Conservation (phyloP, 2,329 filamentous ascomycete species). For the Fusarium robinianum region DNA sequence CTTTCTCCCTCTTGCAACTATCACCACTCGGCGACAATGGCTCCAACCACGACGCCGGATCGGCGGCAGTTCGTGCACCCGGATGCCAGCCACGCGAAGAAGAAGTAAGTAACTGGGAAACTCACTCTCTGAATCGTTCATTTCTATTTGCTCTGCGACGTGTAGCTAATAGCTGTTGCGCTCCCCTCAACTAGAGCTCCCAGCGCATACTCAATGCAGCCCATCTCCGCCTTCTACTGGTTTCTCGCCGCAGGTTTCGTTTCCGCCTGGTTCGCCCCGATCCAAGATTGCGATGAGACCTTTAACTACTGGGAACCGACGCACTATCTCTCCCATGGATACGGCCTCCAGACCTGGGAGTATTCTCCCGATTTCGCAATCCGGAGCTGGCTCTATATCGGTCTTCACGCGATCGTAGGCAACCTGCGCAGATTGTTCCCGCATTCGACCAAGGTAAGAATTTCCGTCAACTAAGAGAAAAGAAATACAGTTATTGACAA, state of each 20-base stretch:
- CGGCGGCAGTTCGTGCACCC: constrained; percentile 53
- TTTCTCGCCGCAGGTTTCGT: constrained; percentile 75
- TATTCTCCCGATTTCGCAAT: constrained; percentile 96
- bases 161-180: no score
- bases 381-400: constrained; percentile 90
- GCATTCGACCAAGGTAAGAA: constrained; percentile 59
- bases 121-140: neutral
- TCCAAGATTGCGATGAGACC: constrained; percentile 97
- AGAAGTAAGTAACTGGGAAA: constrained; percentile 55
- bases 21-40: constrained; percentile 43
- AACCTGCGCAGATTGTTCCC: constrained; percentile 68
- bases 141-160: neutral
- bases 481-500: constrained; percentile 5
- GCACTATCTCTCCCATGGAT: constrained; percentile 90
- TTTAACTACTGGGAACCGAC: constrained; percentile 99
- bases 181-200: constrained; percentile 44
- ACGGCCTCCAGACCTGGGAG: constrained; percentile 97
- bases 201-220: constrained; percentile 66
- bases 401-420: constrained; percentile 74
- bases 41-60: constrained; percentile 42
- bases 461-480: neutral
- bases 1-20: constrained; percentile 29
- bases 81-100: constrained; percentile 54
- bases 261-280: constrained; percentile 82
- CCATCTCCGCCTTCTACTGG: constrained; percentile 78